Evolutionary conservation across 768 basidiomycete genomes (phyloP).

Genomic region (Calocybe cyanea): DNA sequence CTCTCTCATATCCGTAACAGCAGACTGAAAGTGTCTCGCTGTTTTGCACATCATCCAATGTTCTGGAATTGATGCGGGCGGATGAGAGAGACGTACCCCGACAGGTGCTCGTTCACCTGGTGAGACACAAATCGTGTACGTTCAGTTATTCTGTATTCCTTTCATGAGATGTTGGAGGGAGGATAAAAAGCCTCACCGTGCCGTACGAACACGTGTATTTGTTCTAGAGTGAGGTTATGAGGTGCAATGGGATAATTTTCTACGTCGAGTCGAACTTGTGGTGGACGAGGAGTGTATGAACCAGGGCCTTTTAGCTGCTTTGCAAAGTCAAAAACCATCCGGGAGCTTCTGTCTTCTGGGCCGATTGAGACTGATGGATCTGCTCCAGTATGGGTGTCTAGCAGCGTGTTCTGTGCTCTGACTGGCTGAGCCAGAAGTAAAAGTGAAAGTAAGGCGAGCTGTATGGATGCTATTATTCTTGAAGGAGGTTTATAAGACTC

Average conservation of each 20-base stretch:
- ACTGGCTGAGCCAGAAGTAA: too few species aligned
- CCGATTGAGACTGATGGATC: too few species aligned
- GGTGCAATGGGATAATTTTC: conserved; percentile 60
- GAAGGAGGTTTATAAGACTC: too few species aligned
- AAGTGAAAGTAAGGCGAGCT: too few species aligned
- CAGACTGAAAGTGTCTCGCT: conserved; percentile 45
- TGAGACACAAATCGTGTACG: neutral
- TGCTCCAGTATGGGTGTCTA: too few species aligned
- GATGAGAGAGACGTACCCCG: conserved; percentile 54
- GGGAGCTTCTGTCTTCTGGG: too few species aligned
- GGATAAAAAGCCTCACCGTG: conserved; percentile 49
- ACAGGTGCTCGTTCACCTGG: conserved; percentile 78
- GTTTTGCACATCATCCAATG: conserved; percentile 67
- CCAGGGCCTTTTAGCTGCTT: neutral
- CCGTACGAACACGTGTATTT: conserved; percentile 72
- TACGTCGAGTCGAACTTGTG: conserved; percentile 52
- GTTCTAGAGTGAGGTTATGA: conserved; percentile 50
- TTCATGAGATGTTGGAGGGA: neutral
- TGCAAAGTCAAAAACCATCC: neutral
- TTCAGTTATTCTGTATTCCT: too few species aligned
- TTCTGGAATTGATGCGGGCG: conserved; percentile 63
- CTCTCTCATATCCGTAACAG: conserved; percentile 31
- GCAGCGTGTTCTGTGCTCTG: too few species aligned
- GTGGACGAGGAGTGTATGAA: conserved; percentile 19
- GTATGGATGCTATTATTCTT: too few species aligned